Conservation (phyloP, 2,329 filamentous ascomycete species). For the Fusarium oligoseptatum region DNA sequence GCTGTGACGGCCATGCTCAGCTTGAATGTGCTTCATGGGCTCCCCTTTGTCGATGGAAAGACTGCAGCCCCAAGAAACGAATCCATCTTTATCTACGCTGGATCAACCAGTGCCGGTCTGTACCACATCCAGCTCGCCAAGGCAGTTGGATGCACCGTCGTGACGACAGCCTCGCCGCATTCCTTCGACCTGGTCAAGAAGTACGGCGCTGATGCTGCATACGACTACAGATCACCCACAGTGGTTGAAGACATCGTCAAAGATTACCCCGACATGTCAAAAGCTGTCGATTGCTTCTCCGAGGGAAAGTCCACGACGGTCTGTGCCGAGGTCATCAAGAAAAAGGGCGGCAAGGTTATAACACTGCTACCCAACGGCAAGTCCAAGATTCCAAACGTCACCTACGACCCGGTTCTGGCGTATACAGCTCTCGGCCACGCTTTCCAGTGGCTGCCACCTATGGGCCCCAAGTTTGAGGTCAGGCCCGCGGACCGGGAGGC, state of each 20-base stretch:
- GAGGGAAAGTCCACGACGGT: slow-evolving; percentile 48
- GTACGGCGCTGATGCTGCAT: slow-evolving; percentile 58
- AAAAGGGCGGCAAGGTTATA: slow-evolving; percentile 48
- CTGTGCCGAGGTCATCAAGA: slow-evolving; percentile 43
- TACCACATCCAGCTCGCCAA: slow-evolving; percentile 61
- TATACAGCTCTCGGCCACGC: slow-evolving; percentile 43
- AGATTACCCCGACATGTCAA: slow-evolving; percentile 43
- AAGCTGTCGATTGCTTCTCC: slow-evolving; percentile 50
- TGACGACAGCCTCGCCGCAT: slow-evolving; percentile 56
- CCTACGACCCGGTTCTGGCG: slow-evolving; percentile 41
- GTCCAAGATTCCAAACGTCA: slow-evolving; percentile 34
- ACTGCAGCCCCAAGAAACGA: background rate
- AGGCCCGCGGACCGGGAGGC: slow-evolving; percentile 39
- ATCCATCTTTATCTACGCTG: slow-evolving; percentile 62
- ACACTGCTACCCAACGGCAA: slow-evolving; percentile 41
- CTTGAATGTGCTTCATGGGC: slow-evolving; percentile 40
- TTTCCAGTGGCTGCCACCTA: slow-evolving; percentile 45
- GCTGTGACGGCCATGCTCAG: slow-evolving; percentile 44
- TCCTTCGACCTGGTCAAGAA: slow-evolving; percentile 58
- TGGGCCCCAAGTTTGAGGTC: slow-evolving; percentile 49
- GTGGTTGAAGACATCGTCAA: slow-evolving; percentile 33
- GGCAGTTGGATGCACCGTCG: slow-evolving; percentile 59
- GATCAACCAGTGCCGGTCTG: slow-evolving; percentile 60
- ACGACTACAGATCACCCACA: slow-evolving; percentile 54
- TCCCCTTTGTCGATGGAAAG: slow-evolving; percentile 34